Evolutionary conservation across 2,329 filamentous ascomycete species (phyloP).

Genomic region (Tolypocladium endophyticum): DNA sequence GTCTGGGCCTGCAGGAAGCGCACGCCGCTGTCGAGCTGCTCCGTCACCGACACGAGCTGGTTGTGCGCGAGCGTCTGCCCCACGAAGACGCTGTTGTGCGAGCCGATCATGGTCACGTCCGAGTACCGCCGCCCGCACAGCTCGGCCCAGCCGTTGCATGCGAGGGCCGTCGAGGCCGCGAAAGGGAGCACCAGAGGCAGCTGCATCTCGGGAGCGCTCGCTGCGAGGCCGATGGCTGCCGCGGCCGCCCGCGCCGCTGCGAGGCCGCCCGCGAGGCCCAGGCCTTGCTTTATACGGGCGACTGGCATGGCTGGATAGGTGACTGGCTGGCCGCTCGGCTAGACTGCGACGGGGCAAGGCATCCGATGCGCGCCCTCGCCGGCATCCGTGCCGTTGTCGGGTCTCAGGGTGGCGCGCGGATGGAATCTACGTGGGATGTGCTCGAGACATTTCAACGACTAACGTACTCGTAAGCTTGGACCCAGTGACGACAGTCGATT

Average conservation of each 20-base stretch:
- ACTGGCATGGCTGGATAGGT: neutral
- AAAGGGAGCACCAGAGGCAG: slow-evolving; percentile 8
- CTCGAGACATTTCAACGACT: neutral
- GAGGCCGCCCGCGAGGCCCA: neutral
- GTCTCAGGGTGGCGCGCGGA: neutral
- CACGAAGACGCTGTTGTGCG: slow-evolving; percentile 57
- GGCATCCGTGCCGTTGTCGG: neutral
- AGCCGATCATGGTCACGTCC: slow-evolving; percentile 49
- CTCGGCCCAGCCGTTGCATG: slow-evolving; percentile 47
- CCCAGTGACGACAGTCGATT: neutral
- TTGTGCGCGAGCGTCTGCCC: slow-evolving; percentile 43
- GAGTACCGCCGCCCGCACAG: slow-evolving; percentile 49
- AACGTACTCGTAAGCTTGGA: neutral
- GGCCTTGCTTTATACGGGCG: slow-evolving; percentile 2
- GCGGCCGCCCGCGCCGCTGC: neutral
- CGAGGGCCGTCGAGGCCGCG: slow-evolving; percentile 7
- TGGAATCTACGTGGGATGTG: neutral
- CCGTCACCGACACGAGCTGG: slow-evolving; percentile 47
- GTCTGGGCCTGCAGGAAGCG: slow-evolving; percentile 56
- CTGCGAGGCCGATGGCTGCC: neutral
- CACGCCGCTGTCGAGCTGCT: slow-evolving; percentile 50
- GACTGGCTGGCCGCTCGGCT: neutral
- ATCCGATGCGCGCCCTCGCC: neutral
- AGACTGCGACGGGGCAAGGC: neutral
- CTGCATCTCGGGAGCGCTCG: slow-evolving; percentile 5